Evolutionary conservation across 371 early-diverging fungal species (phyloP).

Genomic region (Circinella umbellata): DNA sequence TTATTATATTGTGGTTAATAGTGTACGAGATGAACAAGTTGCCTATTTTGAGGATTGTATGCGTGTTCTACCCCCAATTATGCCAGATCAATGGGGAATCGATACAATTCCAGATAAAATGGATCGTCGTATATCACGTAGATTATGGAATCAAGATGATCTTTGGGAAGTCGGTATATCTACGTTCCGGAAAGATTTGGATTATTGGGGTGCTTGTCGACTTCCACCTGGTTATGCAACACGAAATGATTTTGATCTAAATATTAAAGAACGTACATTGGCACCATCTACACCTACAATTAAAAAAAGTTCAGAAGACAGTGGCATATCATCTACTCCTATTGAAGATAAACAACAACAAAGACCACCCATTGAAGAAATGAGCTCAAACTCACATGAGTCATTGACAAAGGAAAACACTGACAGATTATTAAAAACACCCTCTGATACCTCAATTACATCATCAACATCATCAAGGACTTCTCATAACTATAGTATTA

Average conservation of each 20-base stretch:
- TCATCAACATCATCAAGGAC: too few relatives aligned
- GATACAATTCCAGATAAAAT: conserved; percentile 34
- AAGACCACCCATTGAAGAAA: not conserved
- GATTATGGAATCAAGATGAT: conserved; percentile 25
- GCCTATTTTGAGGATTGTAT: conserved; percentile 27
- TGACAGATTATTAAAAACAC: too few relatives aligned
- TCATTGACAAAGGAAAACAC: too few relatives aligned
- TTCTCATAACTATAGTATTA: too few relatives aligned
- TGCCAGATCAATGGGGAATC: conserved; percentile 24
- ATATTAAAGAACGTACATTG: conserved; percentile 18
- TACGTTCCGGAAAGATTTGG: conserved; percentile 30
- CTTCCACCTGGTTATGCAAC: conserved; percentile 36
- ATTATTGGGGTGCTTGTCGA: conserved; percentile 31
- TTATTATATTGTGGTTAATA: not conserved
- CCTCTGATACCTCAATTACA: too few relatives aligned
- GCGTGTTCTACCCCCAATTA: conserved; percentile 11
- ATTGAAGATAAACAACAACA: not conserved
- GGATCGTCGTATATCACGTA: conserved; percentile 12
- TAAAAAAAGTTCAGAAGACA: not conserved
- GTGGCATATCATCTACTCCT: conserved; percentile 6
- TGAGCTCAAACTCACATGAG: too few relatives aligned
- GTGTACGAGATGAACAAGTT: conserved; percentile 23
- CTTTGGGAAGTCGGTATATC: conserved; percentile 30
- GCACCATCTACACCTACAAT: not conserved
- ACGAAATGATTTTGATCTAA: conserved; percentile 6